Percentiles rank a stretch among this genome's conserved stretches.
Evolutionary conservation across 371 early-diverging fungal genomes (phyloP).

Genomic region (Mucor circinelloides): DNA sequence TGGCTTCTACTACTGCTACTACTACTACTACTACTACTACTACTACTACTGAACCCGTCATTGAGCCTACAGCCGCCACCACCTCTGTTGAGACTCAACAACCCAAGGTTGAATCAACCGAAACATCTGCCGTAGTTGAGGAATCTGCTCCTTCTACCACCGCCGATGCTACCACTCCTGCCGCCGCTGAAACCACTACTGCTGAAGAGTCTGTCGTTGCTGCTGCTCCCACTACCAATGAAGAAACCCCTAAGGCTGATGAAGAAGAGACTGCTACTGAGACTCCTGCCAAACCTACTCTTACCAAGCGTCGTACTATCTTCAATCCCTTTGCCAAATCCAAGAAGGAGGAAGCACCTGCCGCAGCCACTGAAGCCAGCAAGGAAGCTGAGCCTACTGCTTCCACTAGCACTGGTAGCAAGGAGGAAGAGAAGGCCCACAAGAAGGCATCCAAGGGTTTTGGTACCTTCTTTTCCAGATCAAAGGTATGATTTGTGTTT

Average conservation of each 20-base stretch:
- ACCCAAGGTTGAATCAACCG: neutral
- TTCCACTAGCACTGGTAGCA: neutral
- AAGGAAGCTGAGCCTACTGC: constrained; percentile 9
- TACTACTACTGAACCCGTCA: constrained; percentile 13
- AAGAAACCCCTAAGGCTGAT: neutral
- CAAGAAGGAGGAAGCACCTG: constrained; percentile 23
- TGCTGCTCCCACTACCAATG: neutral
- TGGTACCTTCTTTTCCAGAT: constrained; percentile 24
- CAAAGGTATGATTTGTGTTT: constrained; percentile 18
- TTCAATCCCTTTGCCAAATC: constrained; percentile 35
- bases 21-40: constrained; percentile 7
- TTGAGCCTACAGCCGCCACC: neutral
- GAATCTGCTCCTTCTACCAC: neutral
- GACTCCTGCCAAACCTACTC: constrained; percentile 11
- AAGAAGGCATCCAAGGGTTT: constrained; percentile 24
- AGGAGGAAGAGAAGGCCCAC: constrained; percentile 19
- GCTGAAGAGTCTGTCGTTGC: neutral
- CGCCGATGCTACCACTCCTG: neutral
- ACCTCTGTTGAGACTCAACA: neutral
- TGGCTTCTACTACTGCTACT: constrained; percentile 2
- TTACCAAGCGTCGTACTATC: constrained; percentile 32
- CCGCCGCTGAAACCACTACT: neutral
- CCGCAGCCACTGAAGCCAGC: constrained; percentile 18
- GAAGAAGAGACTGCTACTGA: neutral
- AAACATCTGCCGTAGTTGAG: constrained; percentile 2